A percentile compares a stretch with the other conserved stretches of the same genome.
phyloP scores from a whole-genome alignment of 2,329 filamentous ascomycete genomes.

The Clarireedia paspali region DNA sequence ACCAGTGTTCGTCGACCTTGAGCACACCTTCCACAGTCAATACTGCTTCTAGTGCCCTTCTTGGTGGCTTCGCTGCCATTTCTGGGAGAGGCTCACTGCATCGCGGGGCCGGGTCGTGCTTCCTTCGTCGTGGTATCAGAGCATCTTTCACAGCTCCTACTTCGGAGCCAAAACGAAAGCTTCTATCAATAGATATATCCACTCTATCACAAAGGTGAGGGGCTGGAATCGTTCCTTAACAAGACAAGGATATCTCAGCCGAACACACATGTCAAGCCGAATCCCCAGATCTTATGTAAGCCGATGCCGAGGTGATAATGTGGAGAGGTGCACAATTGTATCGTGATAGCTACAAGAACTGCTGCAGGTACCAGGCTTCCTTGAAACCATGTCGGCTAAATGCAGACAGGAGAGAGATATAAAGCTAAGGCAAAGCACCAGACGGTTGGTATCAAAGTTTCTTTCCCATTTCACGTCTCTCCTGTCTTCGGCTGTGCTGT shows the following conservation, averaged over 20 bases:
- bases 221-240: no score
- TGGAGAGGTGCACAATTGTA: background rate
- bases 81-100: no score
- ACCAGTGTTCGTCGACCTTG: no score
- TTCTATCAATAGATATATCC: background rate
- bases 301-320: background rate
- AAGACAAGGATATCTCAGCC: background rate
- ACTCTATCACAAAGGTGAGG: no score
- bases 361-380: background rate
- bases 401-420: background rate
- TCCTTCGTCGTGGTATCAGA: no score
- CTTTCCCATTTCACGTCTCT: background rate
- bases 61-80: no score
- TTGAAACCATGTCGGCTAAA: no score
- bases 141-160: background rate
- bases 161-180: background rate
- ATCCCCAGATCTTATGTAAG: background rate
- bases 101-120: no score
- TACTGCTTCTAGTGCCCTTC: no score
- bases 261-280: conserved; percentile 1
- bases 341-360: background rate
- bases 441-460: background rate
- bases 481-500: background rate
- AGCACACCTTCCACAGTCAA: no score
- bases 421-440: background rate